Base-by-base conservation (phyloP, 345 rosid species). In the Lumnitzera littorea region DNA sequence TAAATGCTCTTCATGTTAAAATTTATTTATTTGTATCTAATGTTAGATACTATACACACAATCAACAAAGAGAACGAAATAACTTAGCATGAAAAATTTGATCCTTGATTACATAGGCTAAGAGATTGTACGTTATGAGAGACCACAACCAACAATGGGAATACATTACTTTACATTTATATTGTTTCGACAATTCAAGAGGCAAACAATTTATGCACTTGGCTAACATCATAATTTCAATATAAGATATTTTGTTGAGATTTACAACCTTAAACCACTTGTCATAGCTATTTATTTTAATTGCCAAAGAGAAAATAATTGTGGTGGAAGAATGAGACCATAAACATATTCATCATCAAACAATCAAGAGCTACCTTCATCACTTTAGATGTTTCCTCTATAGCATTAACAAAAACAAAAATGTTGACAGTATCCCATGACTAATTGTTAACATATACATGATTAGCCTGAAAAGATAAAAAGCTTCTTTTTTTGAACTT, bases 171-270 rank as follows among this genome's bases (percentile, higher is more conserved):
- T 80, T 11, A 83, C 81, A 17, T 69, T 87, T 20, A 74, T 82
- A 47, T 67, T 92, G 79, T 92, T 85, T 51, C 82, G 81, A 46
- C 96, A 92, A 59, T 76, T 78, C 12, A 89, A 92, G 3, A 77
- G 96, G 69, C 96, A 91, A 55, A 85, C 96, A 0, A 95, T 91
- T 29, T 89, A 87, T n/a, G 82, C 84, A 6, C 98, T 96, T 0
- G 94, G 84, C 11, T 92, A 96, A 96, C 89, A 96, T 16, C 96
- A 82, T 74, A 76, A 84, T 56, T 92, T 92, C 76, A 79, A 66
- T 68, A 89, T 96, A 55, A 79, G 78, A 62, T 84, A 92, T 55
- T 92, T 92, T 50, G 96, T 96, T 24, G 91, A 84, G 70, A 82
- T 89, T 11, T 92, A 89, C 79, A 89, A 92, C 58, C 89, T 92